phyloP scores from a whole-genome alignment of 164 flowering plant species.

The Macadamia tetraphylla region DNA sequence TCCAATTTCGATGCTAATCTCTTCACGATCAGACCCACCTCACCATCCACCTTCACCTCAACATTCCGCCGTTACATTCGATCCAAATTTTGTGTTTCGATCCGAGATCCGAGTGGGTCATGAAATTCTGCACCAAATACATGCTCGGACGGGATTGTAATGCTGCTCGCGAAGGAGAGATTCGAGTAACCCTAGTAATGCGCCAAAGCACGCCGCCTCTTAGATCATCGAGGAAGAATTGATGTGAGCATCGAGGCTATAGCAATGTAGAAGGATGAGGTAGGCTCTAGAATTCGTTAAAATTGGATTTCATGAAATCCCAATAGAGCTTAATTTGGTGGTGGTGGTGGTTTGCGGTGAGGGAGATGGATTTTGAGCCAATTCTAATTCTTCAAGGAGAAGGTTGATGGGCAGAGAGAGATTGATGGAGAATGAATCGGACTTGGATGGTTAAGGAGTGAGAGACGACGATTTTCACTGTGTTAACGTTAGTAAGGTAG shows the following conservation, averaged over 20 bases:
- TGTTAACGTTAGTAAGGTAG: conserved; percentile 48
- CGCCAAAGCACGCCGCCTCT: conserved; percentile 26
- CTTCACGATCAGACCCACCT: conserved; percentile 41
- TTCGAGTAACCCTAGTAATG: conserved; percentile 10
- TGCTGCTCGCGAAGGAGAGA: conserved; percentile 17
- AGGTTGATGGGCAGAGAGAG: conserved; percentile 47
- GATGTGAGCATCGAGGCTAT: conserved; percentile 21
- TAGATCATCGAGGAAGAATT: conserved; percentile 59
- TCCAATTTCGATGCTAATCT: conserved; percentile 73
- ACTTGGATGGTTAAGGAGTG: conserved; percentile 53
- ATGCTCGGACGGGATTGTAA: conserved; percentile 55
- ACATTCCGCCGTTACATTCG: conserved; percentile 45
- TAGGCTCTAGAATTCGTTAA: conserved; percentile 52
- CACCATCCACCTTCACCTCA: conserved; percentile 50
- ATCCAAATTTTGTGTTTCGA: conserved; percentile 48
- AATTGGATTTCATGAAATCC: conserved; percentile 55
- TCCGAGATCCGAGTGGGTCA: conserved; percentile 46
- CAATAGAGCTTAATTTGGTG: conserved; percentile 43
- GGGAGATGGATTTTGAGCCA: conserved; percentile 42
- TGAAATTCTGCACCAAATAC: conserved; percentile 52
- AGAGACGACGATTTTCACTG: conserved; percentile 50
- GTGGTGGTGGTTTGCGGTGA: conserved; percentile 17
- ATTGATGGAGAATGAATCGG: conserved; percentile 44
- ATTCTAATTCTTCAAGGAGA: conserved; percentile 34
- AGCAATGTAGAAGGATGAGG: too few species aligned